Evolutionary conservation across 768 basidiomycete genomes (phyloP).

Genomic region (Serendipita sp.): DNA sequence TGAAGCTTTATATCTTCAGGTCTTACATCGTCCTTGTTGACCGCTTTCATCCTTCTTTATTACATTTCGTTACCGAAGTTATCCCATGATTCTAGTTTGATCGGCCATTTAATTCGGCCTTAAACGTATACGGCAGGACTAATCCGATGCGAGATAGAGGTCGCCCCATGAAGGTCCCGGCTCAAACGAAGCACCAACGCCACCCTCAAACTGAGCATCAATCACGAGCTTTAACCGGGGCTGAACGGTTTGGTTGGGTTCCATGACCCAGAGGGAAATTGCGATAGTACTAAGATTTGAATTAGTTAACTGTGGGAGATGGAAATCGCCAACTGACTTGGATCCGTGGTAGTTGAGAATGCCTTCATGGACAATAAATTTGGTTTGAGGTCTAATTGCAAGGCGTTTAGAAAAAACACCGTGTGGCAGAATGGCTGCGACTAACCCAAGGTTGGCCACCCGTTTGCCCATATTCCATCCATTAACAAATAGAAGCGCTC

Average conservation of each 20-base stretch:
- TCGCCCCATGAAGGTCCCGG: constrained; percentile 5
- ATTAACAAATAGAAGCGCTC: constrained; percentile 61
- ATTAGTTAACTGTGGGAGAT: constrained; percentile 26
- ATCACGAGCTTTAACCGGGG: constrained; percentile 39
- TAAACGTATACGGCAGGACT: no score
- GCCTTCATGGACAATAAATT: constrained; percentile 72
- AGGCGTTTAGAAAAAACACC: constrained; percentile 10
- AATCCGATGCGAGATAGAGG: not conserved
- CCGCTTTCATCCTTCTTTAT: no score
- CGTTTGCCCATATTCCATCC: constrained; percentile 85
- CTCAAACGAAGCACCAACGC: constrained; percentile 31
- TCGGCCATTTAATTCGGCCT: no score
- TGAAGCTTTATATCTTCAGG: no score
- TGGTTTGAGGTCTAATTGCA: constrained; percentile 46
- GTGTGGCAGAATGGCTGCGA: constrained; percentile 10
- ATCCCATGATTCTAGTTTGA: no score
- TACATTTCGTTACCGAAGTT: no score
- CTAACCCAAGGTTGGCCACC: constrained; percentile 52
- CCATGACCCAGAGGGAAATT: constrained; percentile 57
- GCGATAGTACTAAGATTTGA: constrained; percentile 19
- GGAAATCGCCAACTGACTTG: constrained; percentile 33
- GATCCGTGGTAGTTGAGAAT: constrained; percentile 55
- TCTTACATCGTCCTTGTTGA: no score
- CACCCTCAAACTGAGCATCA: constrained; percentile 46
- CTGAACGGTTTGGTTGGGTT: constrained; percentile 26